A percentile compares a stretch with the other conserved stretches of the same genome.
Conservation (phyloP, 148 eudicot genomes). For the Fagopyrum tataricum region DNA sequence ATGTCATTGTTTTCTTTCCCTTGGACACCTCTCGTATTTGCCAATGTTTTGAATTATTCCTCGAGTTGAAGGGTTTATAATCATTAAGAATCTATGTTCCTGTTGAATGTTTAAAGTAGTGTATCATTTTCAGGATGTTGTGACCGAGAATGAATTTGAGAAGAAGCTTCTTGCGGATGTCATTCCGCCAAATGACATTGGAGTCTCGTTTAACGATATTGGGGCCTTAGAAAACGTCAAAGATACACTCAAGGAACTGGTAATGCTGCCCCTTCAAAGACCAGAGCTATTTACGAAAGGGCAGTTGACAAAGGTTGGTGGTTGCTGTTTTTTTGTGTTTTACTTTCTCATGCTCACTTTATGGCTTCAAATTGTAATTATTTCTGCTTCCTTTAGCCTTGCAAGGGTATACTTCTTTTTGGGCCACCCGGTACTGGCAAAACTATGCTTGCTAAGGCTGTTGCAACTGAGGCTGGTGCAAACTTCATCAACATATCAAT, state of each 20-base stretch:
- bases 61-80: neutral
- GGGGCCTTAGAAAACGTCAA: constrained; percentile 84
- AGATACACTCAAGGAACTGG: constrained; percentile 78
- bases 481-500: constrained; percentile 94
- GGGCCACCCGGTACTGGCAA: constrained; percentile 99
- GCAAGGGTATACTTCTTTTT: constrained; percentile 92
- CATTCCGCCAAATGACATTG: constrained; percentile 85
- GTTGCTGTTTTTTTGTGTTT: neutral
- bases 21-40: neutral
- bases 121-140: constrained; percentile 62
- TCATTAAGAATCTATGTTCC: neutral
- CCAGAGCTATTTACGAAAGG: constrained; percentile 84
- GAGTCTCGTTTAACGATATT: constrained; percentile 85
- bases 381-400: constrained; percentile 48
- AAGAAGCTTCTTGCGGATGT: constrained; percentile 80
- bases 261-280: constrained; percentile 90
- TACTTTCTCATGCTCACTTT: neutral
- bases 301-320: constrained; percentile 78
- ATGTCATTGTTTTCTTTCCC: neutral
- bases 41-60: neutral
- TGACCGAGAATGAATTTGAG: constrained; percentile 91
- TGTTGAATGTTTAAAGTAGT: constrained; percentile 9
- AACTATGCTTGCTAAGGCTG: constrained; percentile 99
- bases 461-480: constrained; percentile 98
- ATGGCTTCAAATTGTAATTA: constrained; percentile 9